Evolutionary conservation across 106 monocot species (phyloP), one percentile per base, ranked within the genome.

Genomic region (Allium fistulosum): DNA sequence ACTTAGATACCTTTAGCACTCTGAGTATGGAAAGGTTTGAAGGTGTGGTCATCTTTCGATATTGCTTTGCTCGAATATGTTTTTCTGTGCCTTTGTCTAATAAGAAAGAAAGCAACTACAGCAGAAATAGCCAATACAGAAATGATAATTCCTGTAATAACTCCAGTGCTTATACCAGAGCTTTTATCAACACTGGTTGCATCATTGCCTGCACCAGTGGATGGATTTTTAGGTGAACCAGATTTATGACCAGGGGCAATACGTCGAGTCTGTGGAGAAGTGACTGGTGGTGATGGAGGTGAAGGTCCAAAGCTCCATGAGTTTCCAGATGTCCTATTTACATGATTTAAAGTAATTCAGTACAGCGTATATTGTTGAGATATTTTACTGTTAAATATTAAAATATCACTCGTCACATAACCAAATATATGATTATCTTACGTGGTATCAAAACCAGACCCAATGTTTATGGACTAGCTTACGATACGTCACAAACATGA

Each of bases 271-370:
- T 87, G 61, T 17, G 58, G 75, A 49, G 60, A 49, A 46, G 53
- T 69, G 47, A 60, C 61, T 16, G 75, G 68, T 46, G 75, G 68
- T 9, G 75, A 49, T 10, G 75, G 84, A 46, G 93, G 89, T 71
- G 94, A 80, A 58, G 87, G 78, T 1, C 82, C 84, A 10, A 77
- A 67, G 65, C 62, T 84, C 94, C 94, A 94, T 45, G 90, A 90
- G 66, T 90, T 90, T 18, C 90, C 90, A 69, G 65, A 84, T 69
- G 81, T 90, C 62, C 94, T 94, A 46, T 6, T 46, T 66, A 49
- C 27, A 26, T 69, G 17, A 69, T 28, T 53, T 57, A 52, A 55
- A 16, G 53, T 51, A 56, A 57, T 46, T 56, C 27, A 10, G 22
- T 17, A 59, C 17, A 17, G 9, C 2, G 8, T 59, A 53, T 49